These are phyloP conservation scores for Diplosphaera chodatii DNA, from an alignment of 139 green algal species.

Conservation along the genomic window DNA sequence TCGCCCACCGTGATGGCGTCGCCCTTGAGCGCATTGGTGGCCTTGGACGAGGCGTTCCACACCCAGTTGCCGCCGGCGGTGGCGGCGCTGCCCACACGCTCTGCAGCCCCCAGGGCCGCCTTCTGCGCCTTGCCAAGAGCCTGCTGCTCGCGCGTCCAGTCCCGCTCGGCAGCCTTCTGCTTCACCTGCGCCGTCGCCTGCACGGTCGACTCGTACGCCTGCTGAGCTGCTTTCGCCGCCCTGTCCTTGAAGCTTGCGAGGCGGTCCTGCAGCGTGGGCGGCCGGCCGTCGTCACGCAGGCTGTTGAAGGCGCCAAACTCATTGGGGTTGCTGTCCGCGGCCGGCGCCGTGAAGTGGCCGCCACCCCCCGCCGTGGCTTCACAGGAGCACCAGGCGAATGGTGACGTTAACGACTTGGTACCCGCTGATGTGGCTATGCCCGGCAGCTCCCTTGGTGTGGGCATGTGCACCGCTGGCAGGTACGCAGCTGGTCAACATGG, in stretches of 20 bases:
- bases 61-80: constrained; percentile 6
- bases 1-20: constrained; percentile 4
- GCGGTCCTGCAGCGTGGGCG: not conserved
- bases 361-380: too few relatives aligned
- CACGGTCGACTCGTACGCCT: not conserved
- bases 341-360: not conserved
- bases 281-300: not conserved
- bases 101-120: constrained; percentile 7
- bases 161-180: not conserved
- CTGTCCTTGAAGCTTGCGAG: not conserved
- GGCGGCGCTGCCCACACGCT: constrained; percentile 7
- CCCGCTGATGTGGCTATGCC: too few relatives aligned
- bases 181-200: not conserved
- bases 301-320: not conserved
- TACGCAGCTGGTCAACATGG: too few relatives aligned
- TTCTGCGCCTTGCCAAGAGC: not conserved
- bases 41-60: constrained; percentile 2
- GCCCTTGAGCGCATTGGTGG: constrained; percentile 8
- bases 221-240: not conserved
- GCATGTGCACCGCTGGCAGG: too few relatives aligned
- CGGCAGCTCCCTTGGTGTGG: too few relatives aligned
- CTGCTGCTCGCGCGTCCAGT: not conserved
- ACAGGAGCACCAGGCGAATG: too few relatives aligned
- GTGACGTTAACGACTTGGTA: too few relatives aligned
- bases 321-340: not conserved